Evolutionary conservation across 176 grass and related monocot genomes (phyloP).

Genomic region (Rhynchospora tenuis): DNA sequence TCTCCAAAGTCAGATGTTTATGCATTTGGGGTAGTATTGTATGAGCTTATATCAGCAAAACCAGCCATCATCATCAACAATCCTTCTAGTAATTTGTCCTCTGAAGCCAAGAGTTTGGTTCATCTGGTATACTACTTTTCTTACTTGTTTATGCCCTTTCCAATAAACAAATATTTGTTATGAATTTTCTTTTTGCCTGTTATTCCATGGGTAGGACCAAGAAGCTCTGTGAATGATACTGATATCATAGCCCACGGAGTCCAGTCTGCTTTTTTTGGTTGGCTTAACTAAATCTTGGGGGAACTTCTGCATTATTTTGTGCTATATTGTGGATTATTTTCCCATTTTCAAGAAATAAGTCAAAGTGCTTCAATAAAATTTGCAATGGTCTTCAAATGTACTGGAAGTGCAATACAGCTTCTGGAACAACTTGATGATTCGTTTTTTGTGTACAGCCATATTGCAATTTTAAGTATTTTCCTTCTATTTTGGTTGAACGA

Average conservation of each 20-base stretch:
- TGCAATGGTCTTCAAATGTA: background rate
- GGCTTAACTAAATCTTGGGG: no score
- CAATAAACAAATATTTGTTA: no score
- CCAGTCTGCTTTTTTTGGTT: no score
- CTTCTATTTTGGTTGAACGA: no score
- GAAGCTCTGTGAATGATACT: no score
- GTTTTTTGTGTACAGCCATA: background rate
- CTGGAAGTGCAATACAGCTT: background rate
- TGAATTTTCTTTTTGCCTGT: no score
- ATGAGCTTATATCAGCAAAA: conserved; percentile 95
- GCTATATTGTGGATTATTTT: no score
- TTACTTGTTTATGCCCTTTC: background rate
- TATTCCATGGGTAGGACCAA: background rate
- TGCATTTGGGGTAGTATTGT: conserved; percentile 92
- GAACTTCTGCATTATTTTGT: no score
- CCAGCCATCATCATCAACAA: conserved; percentile 65
- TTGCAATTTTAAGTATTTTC: background rate
- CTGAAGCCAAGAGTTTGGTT: conserved; percentile 75
- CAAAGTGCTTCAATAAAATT: no score
- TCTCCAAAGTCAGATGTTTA: conserved; percentile 85
- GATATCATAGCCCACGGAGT: no score
- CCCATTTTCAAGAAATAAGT: no score
- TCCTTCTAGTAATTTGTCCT: conserved; percentile 34
- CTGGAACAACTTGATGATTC: background rate
- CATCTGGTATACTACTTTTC: conserved; percentile 53